A percentile compares a stretch with the other conserved stretches of the same genome.
Evolutionary conservation across 2,329 filamentous ascomycete genomes (phyloP).

Genomic region (Amauroascus verrucosus): DNA sequence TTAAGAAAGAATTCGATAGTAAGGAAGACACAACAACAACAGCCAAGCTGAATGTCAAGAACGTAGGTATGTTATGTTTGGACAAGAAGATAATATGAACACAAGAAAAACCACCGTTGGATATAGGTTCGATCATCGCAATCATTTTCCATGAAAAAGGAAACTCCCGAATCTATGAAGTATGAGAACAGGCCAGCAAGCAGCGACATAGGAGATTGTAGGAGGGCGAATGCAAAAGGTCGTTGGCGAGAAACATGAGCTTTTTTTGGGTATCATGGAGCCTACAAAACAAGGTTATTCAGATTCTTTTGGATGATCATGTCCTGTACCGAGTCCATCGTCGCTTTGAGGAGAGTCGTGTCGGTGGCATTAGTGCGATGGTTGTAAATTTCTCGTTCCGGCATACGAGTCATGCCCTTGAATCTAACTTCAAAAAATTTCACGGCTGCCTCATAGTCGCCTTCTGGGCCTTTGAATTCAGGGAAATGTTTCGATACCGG

Average conservation of each 20-base stretch:
- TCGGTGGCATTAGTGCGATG: constrained; percentile 53
- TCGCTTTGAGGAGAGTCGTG: constrained; percentile 71
- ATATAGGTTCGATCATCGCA: neutral
- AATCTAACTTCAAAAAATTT: constrained; percentile 79
- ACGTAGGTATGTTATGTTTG: neutral
- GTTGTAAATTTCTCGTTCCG: constrained; percentile 48
- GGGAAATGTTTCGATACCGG: constrained; percentile 67
- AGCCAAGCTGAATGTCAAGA: neutral
- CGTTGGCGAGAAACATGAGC: neutral
- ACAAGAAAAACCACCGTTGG: neutral
- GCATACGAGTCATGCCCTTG: constrained; percentile 58
- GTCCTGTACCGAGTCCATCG: constrained; percentile 76
- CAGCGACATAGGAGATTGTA: neutral
- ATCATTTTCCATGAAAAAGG: neutral
- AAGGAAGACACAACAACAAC: neutral
- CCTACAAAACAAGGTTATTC: constrained; percentile 62
- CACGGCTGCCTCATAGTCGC: constrained; percentile 62
- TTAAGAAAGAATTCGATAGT: neutral
- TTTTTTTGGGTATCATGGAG: constrained; percentile 7
- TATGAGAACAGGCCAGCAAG: neutral
- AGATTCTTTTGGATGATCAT: constrained; percentile 80
- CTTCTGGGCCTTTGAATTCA: constrained; percentile 62
- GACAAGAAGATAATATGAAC: neutral
- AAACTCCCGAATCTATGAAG: neutral
- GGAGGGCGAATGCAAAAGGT: neutral